phyloP scores from a whole-genome alignment of 2,329 filamentous ascomycete species.

The Trichocomaceae sp. region DNA sequence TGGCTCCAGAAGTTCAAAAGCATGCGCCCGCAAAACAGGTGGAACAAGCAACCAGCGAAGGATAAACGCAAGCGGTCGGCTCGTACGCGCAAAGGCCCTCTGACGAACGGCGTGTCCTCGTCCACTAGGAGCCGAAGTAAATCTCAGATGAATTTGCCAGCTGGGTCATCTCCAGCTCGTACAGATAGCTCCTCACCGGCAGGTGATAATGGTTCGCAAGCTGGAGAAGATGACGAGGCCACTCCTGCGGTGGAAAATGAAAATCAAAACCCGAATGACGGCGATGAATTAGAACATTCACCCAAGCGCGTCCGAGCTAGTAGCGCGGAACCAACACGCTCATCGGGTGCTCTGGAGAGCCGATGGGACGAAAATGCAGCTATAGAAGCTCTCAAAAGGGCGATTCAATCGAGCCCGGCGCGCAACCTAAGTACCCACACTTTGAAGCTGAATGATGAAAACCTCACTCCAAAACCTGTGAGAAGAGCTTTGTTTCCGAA shows the following conservation, averaged over 20 bases:
- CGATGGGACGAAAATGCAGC: constrained; percentile 35
- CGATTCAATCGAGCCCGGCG: constrained; percentile 57
- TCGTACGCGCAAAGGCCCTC: constrained; percentile 30
- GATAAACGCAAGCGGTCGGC: constrained; percentile 36
- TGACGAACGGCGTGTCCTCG: constrained; percentile 25
- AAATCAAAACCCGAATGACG: constrained; percentile 18
- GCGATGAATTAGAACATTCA: constrained; percentile 22
- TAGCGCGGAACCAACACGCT: constrained; percentile 41
- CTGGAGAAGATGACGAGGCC: constrained; percentile 24
- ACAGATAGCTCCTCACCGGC: constrained; percentile 34
- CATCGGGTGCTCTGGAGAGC: constrained; percentile 25
- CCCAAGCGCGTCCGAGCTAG: constrained; percentile 41
- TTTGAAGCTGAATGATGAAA: constrained; percentile 40
- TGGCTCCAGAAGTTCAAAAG: constrained; percentile 85
- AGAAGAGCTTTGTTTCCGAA: constrained; percentile 40
- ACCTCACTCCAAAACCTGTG: constrained; percentile 51
- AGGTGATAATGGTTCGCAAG: constrained; percentile 14
- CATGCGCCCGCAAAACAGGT: constrained; percentile 76
- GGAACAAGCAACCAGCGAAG: constrained; percentile 59
- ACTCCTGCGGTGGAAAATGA: constrained; percentile 33
- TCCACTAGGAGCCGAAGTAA: constrained; percentile 29
- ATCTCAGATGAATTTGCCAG: constrained; percentile 22
- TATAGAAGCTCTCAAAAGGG: constrained; percentile 45
- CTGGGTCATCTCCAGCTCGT: constrained; percentile 34
- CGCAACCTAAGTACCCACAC: constrained; percentile 44